Conservation (phyloP, 2,329 filamentous ascomycete genomes). For the Ceratocystis colombiana region DNA sequence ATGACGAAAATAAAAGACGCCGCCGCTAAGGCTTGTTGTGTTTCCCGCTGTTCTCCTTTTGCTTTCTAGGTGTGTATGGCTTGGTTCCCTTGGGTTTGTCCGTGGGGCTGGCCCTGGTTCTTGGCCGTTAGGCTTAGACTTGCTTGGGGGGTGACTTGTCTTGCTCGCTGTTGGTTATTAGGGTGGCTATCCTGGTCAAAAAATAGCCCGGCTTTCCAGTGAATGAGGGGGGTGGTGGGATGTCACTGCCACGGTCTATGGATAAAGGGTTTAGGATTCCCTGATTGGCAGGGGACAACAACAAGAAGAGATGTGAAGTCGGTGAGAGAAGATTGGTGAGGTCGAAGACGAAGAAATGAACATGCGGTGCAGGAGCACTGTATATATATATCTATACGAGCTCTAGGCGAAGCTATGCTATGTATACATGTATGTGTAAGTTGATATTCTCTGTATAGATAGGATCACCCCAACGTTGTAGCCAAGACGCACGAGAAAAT, state of each 20-base stretch:
- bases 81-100: not conserved
- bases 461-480: not conserved
- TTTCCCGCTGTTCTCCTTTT: not conserved
- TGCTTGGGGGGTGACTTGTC: too few relatives aligned
- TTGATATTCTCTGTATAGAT: not conserved
- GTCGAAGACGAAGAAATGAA: not conserved
- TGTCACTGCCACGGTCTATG: not conserved
- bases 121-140: not conserved
- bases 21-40: not conserved
- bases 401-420: not conserved
- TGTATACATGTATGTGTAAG: not conserved
- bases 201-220: not conserved
- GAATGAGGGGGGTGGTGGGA: too few relatives aligned
- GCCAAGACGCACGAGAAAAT: conserved; percentile 5
- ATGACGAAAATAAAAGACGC: not conserved
- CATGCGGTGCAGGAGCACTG: not conserved
- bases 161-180: not conserved
- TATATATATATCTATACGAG: not conserved
- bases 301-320: not conserved
- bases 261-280: not conserved
- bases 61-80: not conserved
- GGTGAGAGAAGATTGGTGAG: not conserved
- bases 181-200: not conserved
- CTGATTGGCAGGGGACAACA: not conserved
- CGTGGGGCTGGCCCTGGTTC: conserved; percentile 5